A percentile compares a stretch with the other conserved stretches of the same genome.
phyloP scores from a whole-genome alignment of 306 rosid species.

The Citrullus colocynthis region DNA sequence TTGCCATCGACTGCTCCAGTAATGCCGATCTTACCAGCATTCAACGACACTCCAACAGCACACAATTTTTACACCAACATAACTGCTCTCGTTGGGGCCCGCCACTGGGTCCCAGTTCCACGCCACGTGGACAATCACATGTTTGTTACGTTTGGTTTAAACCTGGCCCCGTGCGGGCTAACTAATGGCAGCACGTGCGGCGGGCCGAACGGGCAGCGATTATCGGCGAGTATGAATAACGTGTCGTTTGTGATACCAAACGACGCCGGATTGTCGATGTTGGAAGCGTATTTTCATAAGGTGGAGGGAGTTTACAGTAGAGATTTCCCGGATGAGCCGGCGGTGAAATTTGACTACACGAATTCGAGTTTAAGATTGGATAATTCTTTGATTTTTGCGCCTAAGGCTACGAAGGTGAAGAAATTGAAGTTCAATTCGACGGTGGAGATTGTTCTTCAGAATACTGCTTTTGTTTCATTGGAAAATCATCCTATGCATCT shows the following conservation, averaged over 20 bases:
- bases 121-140: constrained; percentile 28
- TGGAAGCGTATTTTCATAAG: constrained; percentile 25
- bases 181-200: constrained; percentile 13
- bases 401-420: constrained; percentile 45
- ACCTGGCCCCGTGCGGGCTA: constrained; percentile 12
- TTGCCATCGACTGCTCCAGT: constrained; percentile 1
- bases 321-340: constrained; percentile 41
- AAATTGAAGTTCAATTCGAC: constrained; percentile 40
- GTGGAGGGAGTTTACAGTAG: constrained; percentile 27
- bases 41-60: constrained; percentile 29
- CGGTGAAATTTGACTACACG: constrained; percentile 25
- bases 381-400: constrained; percentile 13
- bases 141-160: constrained; percentile 36
- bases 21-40: constrained; percentile 32
- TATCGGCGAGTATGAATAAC: constrained; percentile 61
- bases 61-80: constrained; percentile 34
- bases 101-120: constrained; percentile 44
- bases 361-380: neutral
- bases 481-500: constrained; percentile 56
- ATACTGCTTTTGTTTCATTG: constrained; percentile 13
- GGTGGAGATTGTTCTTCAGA: constrained; percentile 43
- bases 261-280: constrained; percentile 18
- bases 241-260: constrained; percentile 41
- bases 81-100: constrained; percentile 20
- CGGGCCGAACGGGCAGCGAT: neutral